phyloP scores from a whole-genome alignment of 306 rosid species.

The Citrullus mucosospermus region DNA sequence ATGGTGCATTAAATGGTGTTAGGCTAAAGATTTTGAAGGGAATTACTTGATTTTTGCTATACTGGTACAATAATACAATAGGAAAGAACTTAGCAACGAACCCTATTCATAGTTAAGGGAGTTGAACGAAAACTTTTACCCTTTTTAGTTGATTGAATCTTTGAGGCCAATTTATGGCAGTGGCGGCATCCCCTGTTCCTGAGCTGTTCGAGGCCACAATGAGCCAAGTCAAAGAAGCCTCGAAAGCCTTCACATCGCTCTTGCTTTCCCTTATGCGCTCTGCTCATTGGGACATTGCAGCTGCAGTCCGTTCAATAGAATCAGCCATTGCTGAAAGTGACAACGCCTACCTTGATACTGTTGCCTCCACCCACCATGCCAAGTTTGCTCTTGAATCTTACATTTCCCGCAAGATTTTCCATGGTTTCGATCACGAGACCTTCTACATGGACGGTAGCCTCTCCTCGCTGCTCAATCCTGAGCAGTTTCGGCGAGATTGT shows the following conservation, averaged over 20 bases:
- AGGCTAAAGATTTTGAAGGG: neutral
- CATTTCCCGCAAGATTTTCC: constrained; percentile 62
- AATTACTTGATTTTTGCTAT: neutral
- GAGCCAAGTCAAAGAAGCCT: constrained; percentile 66
- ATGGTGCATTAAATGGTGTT: neutral
- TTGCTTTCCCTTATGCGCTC: constrained; percentile 85
- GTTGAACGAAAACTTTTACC: neutral
- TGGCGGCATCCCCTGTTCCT: constrained; percentile 47
- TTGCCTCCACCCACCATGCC: constrained; percentile 41
- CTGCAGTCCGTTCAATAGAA: constrained; percentile 93
- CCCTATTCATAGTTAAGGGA: neutral
- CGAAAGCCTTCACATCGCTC: constrained; percentile 66
- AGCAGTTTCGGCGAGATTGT: constrained; percentile 77
- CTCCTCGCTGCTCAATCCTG: constrained; percentile 80
- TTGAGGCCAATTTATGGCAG: constrained; percentile 18
- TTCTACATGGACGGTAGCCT: constrained; percentile 95
- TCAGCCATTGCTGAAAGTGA: constrained; percentile 43
- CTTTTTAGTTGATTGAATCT: neutral
- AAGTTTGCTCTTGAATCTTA: constrained; percentile 84
- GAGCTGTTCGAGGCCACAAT: constrained; percentile 57
- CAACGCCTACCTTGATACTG: constrained; percentile 15
- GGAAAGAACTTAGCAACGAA: neutral
- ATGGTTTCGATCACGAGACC: constrained; percentile 88
- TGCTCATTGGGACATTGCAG: constrained; percentile 89
- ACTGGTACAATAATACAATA: neutral